Evolutionary conservation across 169 alveolate species (phyloP).

Genomic region (Eimeria acervulina): DNA sequence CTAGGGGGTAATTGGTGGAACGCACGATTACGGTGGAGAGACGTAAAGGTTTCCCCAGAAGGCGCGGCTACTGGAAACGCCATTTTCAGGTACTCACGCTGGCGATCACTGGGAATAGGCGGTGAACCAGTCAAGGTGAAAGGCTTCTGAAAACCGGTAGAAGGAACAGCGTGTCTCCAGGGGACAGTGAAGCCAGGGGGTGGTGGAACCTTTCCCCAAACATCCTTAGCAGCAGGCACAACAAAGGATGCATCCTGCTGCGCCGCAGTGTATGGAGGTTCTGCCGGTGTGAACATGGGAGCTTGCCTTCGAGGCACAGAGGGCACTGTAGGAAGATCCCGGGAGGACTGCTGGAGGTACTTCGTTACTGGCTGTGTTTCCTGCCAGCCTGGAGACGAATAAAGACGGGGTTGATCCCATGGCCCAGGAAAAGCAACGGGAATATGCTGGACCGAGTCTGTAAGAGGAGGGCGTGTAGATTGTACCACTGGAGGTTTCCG

Average conservation of each 20-base stretch:
- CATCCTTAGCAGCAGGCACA: not conserved
- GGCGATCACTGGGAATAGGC: too few species aligned
- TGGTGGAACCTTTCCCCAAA: not conserved
- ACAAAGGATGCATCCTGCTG: not conserved
- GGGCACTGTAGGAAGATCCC: not conserved
- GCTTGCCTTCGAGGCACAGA: not conserved
- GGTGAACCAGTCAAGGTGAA: too few species aligned
- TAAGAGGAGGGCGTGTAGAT: not conserved
- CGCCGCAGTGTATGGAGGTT: not conserved
- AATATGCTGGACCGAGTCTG: not conserved
- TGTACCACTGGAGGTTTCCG: not conserved
- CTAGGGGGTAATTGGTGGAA: too few species aligned
- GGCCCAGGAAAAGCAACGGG: not conserved
- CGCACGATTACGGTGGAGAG: too few species aligned
- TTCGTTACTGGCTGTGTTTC: not conserved
- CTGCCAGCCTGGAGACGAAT: not conserved
- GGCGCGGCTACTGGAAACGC: too few species aligned
- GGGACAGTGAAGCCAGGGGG: too few species aligned
- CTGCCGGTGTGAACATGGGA: not conserved
- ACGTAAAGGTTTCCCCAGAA: too few species aligned
- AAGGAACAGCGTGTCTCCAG: too few species aligned
- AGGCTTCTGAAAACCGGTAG: too few species aligned
- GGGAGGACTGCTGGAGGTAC: not conserved
- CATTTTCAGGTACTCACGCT: too few species aligned
- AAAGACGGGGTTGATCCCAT: not conserved